Base-by-base conservation (phyloP, 176 grass and related monocot species). In the Secale cereale region DNA sequence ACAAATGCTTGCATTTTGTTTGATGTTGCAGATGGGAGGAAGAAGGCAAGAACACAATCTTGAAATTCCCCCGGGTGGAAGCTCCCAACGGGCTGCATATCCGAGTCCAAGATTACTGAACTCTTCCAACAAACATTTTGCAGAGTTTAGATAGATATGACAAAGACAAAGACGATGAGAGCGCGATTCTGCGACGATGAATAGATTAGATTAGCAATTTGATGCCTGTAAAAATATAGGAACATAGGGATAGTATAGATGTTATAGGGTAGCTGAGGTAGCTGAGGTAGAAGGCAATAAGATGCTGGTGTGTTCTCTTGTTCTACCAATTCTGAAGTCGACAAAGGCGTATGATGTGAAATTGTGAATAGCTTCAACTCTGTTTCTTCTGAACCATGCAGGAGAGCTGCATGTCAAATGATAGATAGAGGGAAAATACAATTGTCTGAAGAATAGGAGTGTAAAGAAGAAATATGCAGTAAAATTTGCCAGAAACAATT, bases 1-100 rank as follows among this genome's bases (percentile, higher is more conserved):
- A 81, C n/a, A 13, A 40, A 70, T 37, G 13, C 60, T 46, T 64
- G 31, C 7, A 30, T 43, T 20, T 16, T 14, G 43, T 70, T 35
- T 83, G 67, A 46, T 65, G 26, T 88, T 84, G 57, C 87, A 98
- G 96, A 94, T 98, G 96, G 96, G 81, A 95, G 78, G 96, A 98
- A 84, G 88, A 93, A 39, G 93, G 93, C 62, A 84, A 59, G 57
- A 88, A 95, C 60, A 83, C 61, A 17, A 98, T 98, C 89, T 70
- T 93, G 64, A 95, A 89, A 86, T 98, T 98, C 72, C 96, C 93
- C 8, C 86, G 96, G 76, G 96, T 98, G 35, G 87, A 95, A 74
- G 96, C 96, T 89, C 89, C 96, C 68, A 92, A 98, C 4, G 96
- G 96, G 43, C 87, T 98, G 46, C 93, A 92, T 29, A 95, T 95